phyloP scores from a whole-genome alignment of 2,329 filamentous ascomycete species.

The Xylariaceae sp. region DNA sequence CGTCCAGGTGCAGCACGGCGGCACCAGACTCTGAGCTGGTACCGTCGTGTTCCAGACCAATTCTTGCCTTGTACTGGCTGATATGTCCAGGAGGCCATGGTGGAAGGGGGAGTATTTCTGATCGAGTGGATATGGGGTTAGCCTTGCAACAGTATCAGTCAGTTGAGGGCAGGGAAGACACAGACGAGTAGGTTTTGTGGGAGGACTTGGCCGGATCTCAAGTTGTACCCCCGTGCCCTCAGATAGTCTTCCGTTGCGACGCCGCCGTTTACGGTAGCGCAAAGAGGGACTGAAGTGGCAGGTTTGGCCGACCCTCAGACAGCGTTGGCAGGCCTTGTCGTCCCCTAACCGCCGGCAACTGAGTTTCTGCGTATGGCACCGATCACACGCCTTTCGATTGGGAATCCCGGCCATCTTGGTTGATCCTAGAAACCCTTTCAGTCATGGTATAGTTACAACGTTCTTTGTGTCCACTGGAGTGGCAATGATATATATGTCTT shows the following conservation, averaged over 20 bases:
- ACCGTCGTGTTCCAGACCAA: no score
- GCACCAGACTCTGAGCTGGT: no score
- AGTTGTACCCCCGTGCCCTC: background rate
- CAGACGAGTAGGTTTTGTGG: background rate
- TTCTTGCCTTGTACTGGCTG: no score
- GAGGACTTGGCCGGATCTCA: conserved; percentile 4
- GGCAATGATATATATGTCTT: no score
- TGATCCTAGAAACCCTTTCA: no score
- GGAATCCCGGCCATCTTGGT: background rate
- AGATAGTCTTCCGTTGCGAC: background rate
- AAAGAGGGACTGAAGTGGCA: conserved; percentile 42
- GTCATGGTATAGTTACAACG: no score
- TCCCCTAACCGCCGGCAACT: conserved; percentile 38
- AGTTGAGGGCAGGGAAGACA: background rate
- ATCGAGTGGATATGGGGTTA: no score
- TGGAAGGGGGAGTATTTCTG: no score
- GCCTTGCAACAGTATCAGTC: background rate
- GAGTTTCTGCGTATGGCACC: conserved; percentile 43
- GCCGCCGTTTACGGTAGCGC: conserved; percentile 20
- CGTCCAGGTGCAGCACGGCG: no score
- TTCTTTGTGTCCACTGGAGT: no score
- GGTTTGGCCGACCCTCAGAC: conserved; percentile 35
- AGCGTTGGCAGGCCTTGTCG: conserved; percentile 39
- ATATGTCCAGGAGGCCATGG: no score
- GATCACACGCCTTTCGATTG: conserved; percentile 41